phyloP scores from a whole-genome alignment of 2,329 filamentous ascomycete species.

The Xenoacremonium recifei region DNA sequence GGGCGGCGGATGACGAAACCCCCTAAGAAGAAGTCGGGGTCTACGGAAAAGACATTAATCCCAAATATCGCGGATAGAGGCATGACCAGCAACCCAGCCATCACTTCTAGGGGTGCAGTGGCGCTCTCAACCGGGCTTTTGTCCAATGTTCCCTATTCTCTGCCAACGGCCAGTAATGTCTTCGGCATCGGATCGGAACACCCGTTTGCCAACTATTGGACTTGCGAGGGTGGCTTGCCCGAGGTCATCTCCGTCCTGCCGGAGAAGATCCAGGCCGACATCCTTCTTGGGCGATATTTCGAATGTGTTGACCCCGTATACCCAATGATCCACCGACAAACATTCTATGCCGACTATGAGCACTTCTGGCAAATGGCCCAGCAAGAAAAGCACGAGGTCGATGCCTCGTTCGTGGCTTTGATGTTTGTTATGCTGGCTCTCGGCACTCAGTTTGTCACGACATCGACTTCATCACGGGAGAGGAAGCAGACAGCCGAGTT shows the following conservation, averaged over 20 bases:
- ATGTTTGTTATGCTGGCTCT: conserved; percentile 77
- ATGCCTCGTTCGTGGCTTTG: conserved; percentile 69
- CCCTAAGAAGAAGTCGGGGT: conserved; percentile 50
- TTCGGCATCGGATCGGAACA: conserved; percentile 80
- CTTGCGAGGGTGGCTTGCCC: conserved; percentile 69
- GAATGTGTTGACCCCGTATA: conserved; percentile 77
- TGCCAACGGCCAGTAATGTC: conserved; percentile 70
- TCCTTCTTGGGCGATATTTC: conserved; percentile 63
- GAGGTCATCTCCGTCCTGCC: conserved; percentile 76
- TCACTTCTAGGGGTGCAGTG: conserved; percentile 48
- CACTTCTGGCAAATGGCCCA: conserved; percentile 67
- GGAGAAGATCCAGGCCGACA: conserved; percentile 72
- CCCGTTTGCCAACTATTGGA: conserved; percentile 84
- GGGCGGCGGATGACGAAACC: conserved; percentile 57
- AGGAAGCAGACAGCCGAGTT: conserved; percentile 77
- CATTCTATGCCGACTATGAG: conserved; percentile 76
- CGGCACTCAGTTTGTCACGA: conserved; percentile 71
- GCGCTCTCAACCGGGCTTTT: conserved; percentile 61
- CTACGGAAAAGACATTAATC: conserved; percentile 38
- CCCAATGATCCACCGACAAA: conserved; percentile 74
- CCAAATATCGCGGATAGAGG: conserved; percentile 58
- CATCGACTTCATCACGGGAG: conserved; percentile 55
- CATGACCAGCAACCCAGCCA: conserved; percentile 43
- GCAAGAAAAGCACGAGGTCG: conserved; percentile 57
- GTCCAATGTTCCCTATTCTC: conserved; percentile 71